Evolutionary conservation across 768 basidiomycete genomes (phyloP), one percentile per base, ranked within the genome.

Genomic region (Tylopilus vinaceipallidus): DNA sequence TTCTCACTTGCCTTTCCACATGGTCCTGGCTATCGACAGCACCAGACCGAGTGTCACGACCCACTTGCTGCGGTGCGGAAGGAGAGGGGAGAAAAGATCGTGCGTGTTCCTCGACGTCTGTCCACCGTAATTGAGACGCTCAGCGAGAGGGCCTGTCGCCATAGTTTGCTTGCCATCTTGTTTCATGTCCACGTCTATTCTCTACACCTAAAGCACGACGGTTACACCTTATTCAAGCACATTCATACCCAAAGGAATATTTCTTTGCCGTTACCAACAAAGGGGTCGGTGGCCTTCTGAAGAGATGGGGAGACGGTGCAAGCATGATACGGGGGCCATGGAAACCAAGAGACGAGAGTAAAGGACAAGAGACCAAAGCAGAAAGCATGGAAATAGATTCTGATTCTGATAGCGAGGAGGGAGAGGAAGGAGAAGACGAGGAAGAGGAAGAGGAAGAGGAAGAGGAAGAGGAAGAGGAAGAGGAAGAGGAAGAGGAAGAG

Each of bases 241-340:
- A 95, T 59, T 81, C 77, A 43, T 95, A 86, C 62, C 91, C 92
- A 5, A 90, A 90, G 62, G 82, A 93, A 61, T 95, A 86, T 67
- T 95, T 91, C 69, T 95, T 95, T 64, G 81, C 88, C 17, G 86
- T 95, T 17, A 93, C 90, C 14, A 94, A 94, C 69, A 92, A 89
- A 63, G 93, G 93, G 19, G 82, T 93, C 12, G 91, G 90, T 12
- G 88, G 86, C 4, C 70, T 93, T 16, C 66, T 92, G 47, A 80
- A 81, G 64, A 80, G 73, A 60, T 92, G 89, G 88, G 91, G 91
- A 10, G 87, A 88, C 50, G 91, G 90, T 6, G 91, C 81, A 5
- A 91, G 87, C 57, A 74, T 93, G 71, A 73, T 92, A 45, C 76
- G 91, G 33, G 79, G 79, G 11, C 73, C 79, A 48, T 93, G 90